Evolutionary conservation across 1,139 yeast species (phyloP).

Genomic region (Suhomyces chickasaworum): DNA sequence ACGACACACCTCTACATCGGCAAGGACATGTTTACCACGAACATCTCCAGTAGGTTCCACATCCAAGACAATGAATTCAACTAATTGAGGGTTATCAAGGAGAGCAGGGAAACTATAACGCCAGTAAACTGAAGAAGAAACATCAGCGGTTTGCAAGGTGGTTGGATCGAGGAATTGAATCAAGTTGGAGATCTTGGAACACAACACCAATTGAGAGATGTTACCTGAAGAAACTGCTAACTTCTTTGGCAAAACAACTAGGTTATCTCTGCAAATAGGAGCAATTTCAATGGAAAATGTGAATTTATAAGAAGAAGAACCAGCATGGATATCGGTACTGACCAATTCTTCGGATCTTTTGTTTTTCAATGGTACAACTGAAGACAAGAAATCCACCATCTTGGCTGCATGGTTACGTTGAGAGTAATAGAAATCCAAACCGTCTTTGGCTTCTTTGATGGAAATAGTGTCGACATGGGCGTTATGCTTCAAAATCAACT

Average conservation of each 20-base stretch:
- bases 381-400: slow-evolving; percentile 85
- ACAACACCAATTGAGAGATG: slow-evolving; percentile 78
- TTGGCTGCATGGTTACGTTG: slow-evolving; percentile 90
- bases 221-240: slow-evolving; percentile 85
- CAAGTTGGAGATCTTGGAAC: slow-evolving; percentile 79
- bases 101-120: slow-evolving; percentile 80
- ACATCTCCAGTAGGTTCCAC: slow-evolving; percentile 90
- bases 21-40: slow-evolving; percentile 79
- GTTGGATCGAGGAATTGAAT: slow-evolving; percentile 84
- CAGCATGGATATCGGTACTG: slow-evolving; percentile 90
- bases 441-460: slow-evolving; percentile 90
- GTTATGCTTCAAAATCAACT: slow-evolving; percentile 86
- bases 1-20: slow-evolving; percentile 88
- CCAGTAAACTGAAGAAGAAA: slow-evolving; percentile 81
- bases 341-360: slow-evolving; percentile 91
- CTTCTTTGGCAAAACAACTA: slow-evolving; percentile 84
- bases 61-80: slow-evolving; percentile 90
- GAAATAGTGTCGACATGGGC: slow-evolving; percentile 95
- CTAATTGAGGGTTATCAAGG: slow-evolving; percentile 72
- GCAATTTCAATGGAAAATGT: slow-evolving; percentile 92
- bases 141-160: slow-evolving; percentile 79
- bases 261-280: slow-evolving; percentile 97
- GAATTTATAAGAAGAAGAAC: slow-evolving; percentile 84
- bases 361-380: slow-evolving; percentile 85
- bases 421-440: slow-evolving; percentile 89